Conservation (phyloP, 805 yeast species). For the Wickerhamiella bombiphila region DNA sequence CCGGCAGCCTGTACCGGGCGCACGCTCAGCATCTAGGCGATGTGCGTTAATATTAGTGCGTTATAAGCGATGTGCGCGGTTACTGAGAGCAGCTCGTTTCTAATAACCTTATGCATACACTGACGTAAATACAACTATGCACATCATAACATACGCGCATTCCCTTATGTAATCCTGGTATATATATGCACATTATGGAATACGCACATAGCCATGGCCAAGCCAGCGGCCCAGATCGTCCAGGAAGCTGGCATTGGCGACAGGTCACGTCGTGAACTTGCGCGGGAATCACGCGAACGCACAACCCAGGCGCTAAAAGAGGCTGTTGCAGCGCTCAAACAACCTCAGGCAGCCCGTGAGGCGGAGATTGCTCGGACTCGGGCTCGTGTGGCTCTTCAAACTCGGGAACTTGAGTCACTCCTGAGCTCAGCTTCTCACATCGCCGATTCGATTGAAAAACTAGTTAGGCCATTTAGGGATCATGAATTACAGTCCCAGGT, state of each 20-base stretch:
- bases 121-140: no score
- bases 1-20: no score
- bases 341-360: conserved; percentile 18
- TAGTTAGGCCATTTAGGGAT: neutral
- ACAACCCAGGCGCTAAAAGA: conserved; percentile 6
- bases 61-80: no score
- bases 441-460: neutral
- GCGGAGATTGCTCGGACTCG: conserved; percentile 16
- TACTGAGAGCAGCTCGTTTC: no score
- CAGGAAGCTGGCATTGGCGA: conserved; percentile 7
- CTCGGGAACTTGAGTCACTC: conserved; percentile 7
- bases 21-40: no score
- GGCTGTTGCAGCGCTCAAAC: conserved; percentile 13
- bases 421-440: conserved; percentile 3
- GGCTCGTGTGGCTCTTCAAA: conserved; percentile 8
- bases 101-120: no score
- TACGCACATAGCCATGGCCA: no score
- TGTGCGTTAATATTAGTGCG: no score
- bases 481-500: conserved; percentile 26
- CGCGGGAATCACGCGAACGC: conserved; percentile 8
- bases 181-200: no score
- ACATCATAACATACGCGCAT: no score
- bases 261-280: conserved; percentile 8
- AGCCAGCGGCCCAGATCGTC: conserved; percentile 2
- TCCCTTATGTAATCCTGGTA: no score